Evolutionary conservation across 129 eudicot genomes (phyloP).

Genomic region (Pulicaria dysenterica): DNA sequence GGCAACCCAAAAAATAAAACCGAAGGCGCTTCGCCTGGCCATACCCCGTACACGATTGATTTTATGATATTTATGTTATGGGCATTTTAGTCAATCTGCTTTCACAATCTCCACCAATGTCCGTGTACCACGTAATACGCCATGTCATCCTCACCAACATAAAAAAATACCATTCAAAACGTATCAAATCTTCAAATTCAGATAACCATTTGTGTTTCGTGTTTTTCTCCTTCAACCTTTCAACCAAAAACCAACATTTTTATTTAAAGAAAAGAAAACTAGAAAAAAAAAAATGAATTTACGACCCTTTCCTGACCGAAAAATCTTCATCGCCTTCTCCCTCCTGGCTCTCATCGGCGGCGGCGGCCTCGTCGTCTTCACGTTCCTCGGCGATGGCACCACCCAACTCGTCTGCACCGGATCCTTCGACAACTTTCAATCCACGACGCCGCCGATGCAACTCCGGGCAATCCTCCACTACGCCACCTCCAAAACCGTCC

Average conservation of each 20-base stretch:
- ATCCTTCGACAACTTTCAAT: constrained; percentile 2
- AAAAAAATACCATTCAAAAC: not conserved
- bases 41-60: too few relatives aligned
- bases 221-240: constrained; percentile 5
- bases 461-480: constrained; percentile 66
- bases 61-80: not conserved
- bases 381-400: constrained; percentile 31
- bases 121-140: not conserved
- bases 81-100: not conserved
- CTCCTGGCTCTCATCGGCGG: constrained; percentile 30
- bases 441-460: constrained; percentile 32
- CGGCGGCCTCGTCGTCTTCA: constrained; percentile 26
- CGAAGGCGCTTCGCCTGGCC: too few relatives aligned
- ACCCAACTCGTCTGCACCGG: constrained; percentile 38
- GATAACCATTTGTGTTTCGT: constrained; percentile 5
- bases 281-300: constrained; percentile 29
- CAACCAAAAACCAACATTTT: not conserved
- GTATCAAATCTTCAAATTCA: not conserved
- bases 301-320: constrained; percentile 34
- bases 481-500: constrained; percentile 62
- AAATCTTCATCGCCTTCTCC: constrained; percentile 34
- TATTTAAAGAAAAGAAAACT: not conserved
- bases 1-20: too few relatives aligned
- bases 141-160: constrained; percentile 1
- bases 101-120: constrained; percentile 1